phyloP scores from a whole-genome alignment of 202 grass and related monocot genomes.

The Digitaria exilis region DNA sequence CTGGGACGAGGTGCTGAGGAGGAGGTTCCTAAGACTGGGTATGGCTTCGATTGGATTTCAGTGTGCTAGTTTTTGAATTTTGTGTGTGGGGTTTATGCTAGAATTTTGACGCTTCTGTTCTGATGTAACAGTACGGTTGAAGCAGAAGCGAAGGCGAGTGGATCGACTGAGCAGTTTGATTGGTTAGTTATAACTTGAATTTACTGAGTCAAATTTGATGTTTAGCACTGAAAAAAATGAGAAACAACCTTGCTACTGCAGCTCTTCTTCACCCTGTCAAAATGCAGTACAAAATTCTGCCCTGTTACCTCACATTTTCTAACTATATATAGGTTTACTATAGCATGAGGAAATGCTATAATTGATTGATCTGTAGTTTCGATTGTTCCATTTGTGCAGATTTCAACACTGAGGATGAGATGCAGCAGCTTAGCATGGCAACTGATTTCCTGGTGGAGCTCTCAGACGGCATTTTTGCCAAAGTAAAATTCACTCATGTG shows the following conservation, averaged over 20 bases:
- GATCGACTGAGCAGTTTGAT: constrained; percentile 58
- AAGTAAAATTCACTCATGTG: constrained; percentile 50
- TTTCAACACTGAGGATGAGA: constrained; percentile 68
- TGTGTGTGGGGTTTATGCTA: neutral
- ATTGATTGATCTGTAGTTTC: neutral
- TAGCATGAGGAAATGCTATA: neutral
- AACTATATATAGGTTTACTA: neutral
- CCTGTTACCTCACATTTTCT: neutral
- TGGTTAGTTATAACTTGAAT: constrained; percentile 42
- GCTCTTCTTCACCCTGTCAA: neutral
- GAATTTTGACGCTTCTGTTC: neutral
- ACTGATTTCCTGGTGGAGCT: constrained; percentile 82
- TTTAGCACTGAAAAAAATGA: too few species aligned
- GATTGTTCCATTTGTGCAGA: constrained; percentile 40
- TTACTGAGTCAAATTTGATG: neutral
- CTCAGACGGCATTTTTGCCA: constrained; percentile 59
- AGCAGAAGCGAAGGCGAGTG: constrained; percentile 61
- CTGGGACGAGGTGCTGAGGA: constrained; percentile 88
- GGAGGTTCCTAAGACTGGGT: constrained; percentile 89
- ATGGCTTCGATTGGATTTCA: neutral
- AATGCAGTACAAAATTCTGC: neutral
- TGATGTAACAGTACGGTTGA: constrained; percentile 73
- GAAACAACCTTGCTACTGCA: neutral
- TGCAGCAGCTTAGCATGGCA: constrained; percentile 70
- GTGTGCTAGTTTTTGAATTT: constrained; percentile 5